These are phyloP conservation scores for Coemansia sp. DNA, from an alignment of 192 early-diverging fungal genomes.

Conservation along the genomic window DNA sequence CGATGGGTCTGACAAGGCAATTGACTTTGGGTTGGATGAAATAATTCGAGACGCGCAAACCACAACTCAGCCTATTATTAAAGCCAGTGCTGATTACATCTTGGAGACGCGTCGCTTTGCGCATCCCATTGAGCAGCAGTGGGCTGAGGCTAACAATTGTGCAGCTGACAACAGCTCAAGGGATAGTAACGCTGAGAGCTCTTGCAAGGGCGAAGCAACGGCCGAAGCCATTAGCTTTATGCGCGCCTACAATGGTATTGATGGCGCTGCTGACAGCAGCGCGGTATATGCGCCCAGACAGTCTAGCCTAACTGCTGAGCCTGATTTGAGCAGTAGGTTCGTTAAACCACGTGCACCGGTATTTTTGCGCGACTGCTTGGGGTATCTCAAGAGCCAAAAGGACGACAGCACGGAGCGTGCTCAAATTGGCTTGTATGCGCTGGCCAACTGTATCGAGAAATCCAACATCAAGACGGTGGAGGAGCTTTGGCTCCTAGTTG, in stretches of 20 bases:
- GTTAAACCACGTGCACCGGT: conserved; percentile 35
- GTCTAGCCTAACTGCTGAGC: conserved; percentile 10
- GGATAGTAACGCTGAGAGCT: neutral
- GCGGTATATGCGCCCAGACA: conserved; percentile 28
- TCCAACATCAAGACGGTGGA: conserved; percentile 21
- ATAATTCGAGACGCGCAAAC: conserved; percentile 24
- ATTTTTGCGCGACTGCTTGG: conserved; percentile 40
- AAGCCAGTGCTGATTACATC: conserved; percentile 33
- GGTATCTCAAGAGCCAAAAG: conserved; percentile 18
- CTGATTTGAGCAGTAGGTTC: conserved; percentile 20
- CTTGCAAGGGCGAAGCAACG: neutral
- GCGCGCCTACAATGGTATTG: conserved; percentile 5
- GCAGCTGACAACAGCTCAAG: neutral
- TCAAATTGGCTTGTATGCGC: conserved; percentile 25
- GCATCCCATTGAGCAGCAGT: conserved; percentile 14
- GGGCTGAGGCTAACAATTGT: neutral
- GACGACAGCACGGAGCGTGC: conserved; percentile 9
- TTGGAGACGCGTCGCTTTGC: conserved; percentile 15
- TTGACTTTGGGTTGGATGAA: conserved; percentile 47
- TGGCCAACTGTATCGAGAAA: conserved; percentile 20
- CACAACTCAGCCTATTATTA: neutral
- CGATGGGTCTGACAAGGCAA: neutral
- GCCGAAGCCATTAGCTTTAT: conserved; percentile 6
- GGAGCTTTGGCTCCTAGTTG: conserved; percentile 31
- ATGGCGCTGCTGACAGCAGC: neutral